These are phyloP conservation scores for Penicillium hesseltinei DNA, from an alignment of 2,329 filamentous ascomycete species.

Conservation along the genomic window DNA sequence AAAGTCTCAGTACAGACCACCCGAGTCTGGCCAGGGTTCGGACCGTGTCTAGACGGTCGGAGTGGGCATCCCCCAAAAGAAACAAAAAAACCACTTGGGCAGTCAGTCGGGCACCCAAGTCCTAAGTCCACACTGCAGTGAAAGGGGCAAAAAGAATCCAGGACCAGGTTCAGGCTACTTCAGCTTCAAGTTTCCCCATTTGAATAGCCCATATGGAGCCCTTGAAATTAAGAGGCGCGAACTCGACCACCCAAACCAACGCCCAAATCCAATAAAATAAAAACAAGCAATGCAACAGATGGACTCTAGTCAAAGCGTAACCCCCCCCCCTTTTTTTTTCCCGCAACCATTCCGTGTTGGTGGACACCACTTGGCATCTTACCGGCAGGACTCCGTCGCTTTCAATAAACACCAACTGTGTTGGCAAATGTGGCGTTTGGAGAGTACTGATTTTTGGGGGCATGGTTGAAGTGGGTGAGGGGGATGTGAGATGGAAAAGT, in stretches of 20 bases:
- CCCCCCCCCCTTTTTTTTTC: conserved; percentile 1
- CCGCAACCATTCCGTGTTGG: conserved; percentile 18
- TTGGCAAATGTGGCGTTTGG: conserved; percentile 8
- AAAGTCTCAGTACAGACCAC: neutral
- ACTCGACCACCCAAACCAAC: neutral
- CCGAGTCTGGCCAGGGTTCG: neutral
- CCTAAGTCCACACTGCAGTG: neutral
- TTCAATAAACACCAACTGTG: neutral
- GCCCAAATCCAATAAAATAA: neutral
- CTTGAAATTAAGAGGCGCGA: conserved; percentile 2
- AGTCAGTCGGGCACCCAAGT: conserved; percentile 1
- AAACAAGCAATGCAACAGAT: conserved; percentile 12
- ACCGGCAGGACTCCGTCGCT: conserved; percentile 6
- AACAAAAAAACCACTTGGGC: neutral
- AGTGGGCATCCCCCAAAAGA: neutral
- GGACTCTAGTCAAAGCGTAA: conserved; percentile 11
- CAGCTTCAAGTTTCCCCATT: neutral
- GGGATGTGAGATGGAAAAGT: neutral
- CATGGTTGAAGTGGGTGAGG: neutral
- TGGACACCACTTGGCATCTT: conserved; percentile 21
- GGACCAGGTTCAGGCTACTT: neutral
- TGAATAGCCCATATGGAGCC: neutral
- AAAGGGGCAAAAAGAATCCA: neutral
- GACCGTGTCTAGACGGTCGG: neutral
- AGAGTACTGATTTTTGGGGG: conserved; percentile 7